Base-by-base conservation (phyloP, 352 stramenopile species). In the Phytophthora fragariae region DNA sequence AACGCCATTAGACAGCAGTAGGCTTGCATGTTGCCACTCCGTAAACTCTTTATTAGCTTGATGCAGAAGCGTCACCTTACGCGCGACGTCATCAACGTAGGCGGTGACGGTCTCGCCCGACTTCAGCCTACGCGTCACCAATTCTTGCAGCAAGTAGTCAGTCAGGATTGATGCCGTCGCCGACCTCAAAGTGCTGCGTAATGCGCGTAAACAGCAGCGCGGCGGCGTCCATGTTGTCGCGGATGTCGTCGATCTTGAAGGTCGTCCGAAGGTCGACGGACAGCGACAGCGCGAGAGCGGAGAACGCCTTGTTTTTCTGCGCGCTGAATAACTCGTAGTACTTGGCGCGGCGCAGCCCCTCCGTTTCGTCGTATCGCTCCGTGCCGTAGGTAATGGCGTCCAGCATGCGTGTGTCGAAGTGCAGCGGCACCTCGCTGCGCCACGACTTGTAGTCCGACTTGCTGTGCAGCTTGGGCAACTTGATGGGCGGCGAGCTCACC, bases 261-360 rank as follows among this genome's bases (percentile, higher is more conserved):
- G 41, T 49, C 41, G 41, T 49, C 11, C 41, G 41, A 15, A 49
- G 41, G 4, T 21, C 41, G 2, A 49, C 41, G 5, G 15, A 49
- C 12, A 21, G 41, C 41, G 41, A 49, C 41, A 49, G 41, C 41
- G 41, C 41, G 41, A 49, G 41, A 1, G 41, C 41, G 11, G 37
- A 62, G 37, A 62, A 62, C 57, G 21, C 57, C 39, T 63, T 63
- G 37, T 53, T 54, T 39, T 63, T 63, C 5, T 39, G 37, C 57
- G 39, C 12, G 3, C 44, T 39, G 8, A 37, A 63, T 21, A 39
- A 63, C 24, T 54, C 57, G 37, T 12, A 1, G 57, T 63, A 63
- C 57, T 63, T 54, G 37, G 19, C 41, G 6, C 57, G 8, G 5
- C 57, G 5, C 21, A 29, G 39, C 0, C 37, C 57, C 19, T 63